Evolutionary conservation across 345 rosid genomes (phyloP).

Genomic region (Eucalyptus sp.): DNA sequence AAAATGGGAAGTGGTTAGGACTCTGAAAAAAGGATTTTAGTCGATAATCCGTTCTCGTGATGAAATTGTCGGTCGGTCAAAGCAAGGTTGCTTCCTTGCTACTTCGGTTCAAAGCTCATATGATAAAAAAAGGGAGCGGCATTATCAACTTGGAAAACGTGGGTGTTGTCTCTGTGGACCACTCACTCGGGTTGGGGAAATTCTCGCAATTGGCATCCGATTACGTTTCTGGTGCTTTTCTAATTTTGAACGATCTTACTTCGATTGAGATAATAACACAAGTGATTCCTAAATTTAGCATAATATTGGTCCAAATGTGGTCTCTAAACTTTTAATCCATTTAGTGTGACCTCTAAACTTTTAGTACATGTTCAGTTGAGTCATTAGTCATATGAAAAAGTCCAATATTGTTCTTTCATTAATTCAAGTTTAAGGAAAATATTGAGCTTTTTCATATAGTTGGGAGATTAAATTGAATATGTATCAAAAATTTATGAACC

Average conservation of each 20-base stretch:
- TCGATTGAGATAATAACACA: too few relatives aligned
- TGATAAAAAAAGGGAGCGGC: background rate
- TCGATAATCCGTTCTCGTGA: background rate
- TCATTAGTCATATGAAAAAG: too few relatives aligned
- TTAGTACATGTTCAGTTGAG: too few relatives aligned
- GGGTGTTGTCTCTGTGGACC: background rate
- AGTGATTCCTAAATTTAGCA: too few relatives aligned
- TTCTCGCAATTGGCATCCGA: background rate
- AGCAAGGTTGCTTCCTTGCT: background rate
- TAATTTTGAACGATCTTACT: too few relatives aligned
- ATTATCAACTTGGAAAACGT: background rate
- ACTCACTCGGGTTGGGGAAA: background rate
- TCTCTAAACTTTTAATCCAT: too few relatives aligned
- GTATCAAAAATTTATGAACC: too few relatives aligned
- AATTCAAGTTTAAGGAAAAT: too few relatives aligned
- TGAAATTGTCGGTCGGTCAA: background rate
- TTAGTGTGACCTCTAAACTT: accelerated
- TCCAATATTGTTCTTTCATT: too few relatives aligned
- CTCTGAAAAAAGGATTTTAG: background rate
- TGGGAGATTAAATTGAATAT: too few relatives aligned
- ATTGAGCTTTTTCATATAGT: background rate
- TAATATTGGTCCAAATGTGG: too few relatives aligned
- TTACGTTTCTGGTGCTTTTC: too few relatives aligned
- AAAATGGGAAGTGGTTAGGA: background rate
- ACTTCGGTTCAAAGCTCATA: background rate